A percentile compares a stretch with the other conserved stretches of the same genome.
Evolutionary conservation across 2,329 filamentous ascomycete genomes (phyloP).

Genomic region (Cercospora zeae-maydis): DNA sequence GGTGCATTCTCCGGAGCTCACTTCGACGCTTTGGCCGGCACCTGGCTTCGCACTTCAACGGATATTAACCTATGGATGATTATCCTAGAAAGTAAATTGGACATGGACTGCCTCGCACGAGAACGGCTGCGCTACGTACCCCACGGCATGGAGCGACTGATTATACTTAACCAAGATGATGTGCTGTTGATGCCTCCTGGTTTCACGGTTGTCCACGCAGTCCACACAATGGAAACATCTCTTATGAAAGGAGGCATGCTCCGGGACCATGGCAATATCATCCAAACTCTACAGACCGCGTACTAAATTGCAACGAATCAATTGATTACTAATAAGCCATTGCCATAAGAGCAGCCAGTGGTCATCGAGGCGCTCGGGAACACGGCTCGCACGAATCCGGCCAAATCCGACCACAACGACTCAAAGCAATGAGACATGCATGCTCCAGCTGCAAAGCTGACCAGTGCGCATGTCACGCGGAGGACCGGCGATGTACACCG

Average conservation of each 20-base stretch:
- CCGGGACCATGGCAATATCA: constrained; percentile 14
- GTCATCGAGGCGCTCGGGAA: neutral
- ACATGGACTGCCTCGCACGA: neutral
- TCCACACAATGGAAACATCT: constrained; percentile 8
- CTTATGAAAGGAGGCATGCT: constrained; percentile 18
- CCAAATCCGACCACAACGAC: too few species aligned
- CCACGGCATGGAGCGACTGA: constrained; percentile 12
- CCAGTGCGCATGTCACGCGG: too few species aligned
- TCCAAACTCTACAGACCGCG: neutral
- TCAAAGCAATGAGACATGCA: too few species aligned
- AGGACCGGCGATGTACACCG: too few species aligned
- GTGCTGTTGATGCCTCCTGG: constrained; percentile 18
- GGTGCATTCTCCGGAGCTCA: constrained; percentile 16
- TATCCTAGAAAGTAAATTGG: neutral
- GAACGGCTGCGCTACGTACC: neutral
- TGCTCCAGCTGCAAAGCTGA: too few species aligned
- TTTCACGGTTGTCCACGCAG: constrained; percentile 12
- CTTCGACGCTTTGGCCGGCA: constrained; percentile 10
- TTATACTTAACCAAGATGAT: constrained; percentile 16
- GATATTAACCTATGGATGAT: constrained; percentile 17
- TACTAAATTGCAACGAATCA: neutral
- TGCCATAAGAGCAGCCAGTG: neutral
- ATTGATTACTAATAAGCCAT: neutral
- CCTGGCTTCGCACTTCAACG: constrained; percentile 13
- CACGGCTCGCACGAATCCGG: neutral